Percentiles rank a stretch among this genome's conserved stretches.
These are phyloP conservation scores for Aspergillus uvarum DNA, from an alignment of 2,329 filamentous ascomycete genomes.

Conservation along the genomic window DNA sequence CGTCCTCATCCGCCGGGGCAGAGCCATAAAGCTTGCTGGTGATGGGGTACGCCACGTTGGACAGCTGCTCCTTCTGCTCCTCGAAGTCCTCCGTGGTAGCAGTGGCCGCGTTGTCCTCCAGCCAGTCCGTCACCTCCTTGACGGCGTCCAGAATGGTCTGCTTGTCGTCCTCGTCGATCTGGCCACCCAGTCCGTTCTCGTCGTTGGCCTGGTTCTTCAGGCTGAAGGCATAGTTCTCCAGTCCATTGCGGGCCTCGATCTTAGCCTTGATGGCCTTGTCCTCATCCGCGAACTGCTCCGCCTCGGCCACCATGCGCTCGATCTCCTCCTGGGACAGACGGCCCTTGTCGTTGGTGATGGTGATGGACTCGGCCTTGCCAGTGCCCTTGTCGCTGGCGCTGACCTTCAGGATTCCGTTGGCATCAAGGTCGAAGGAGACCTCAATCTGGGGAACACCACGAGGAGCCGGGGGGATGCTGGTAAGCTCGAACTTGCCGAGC, in stretches of 20 bases:
- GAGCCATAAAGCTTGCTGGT: slow-evolving; percentile 93
- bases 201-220: slow-evolving; percentile 99
- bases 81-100: slow-evolving; percentile 93
- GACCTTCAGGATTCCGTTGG: slow-evolving; percentile 97
- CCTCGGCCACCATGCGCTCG: slow-evolving; percentile 97
- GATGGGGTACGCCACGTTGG: slow-evolving; percentile 94
- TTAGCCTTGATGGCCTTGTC: slow-evolving; percentile 97
- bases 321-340: slow-evolving; percentile 96
- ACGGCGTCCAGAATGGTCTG: slow-evolving; percentile 91
- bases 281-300: slow-evolving; percentile 98
- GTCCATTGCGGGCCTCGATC: slow-evolving; percentile 92
- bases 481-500: slow-evolving; percentile 97
- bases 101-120: slow-evolving; percentile 87
- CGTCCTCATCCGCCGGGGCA: slow-evolving; percentile 65
- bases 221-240: slow-evolving; percentile 99
- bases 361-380: slow-evolving; percentile 95
- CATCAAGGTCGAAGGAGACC: slow-evolving; percentile 95
- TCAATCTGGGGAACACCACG: slow-evolving; percentile 98
- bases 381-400: slow-evolving; percentile 96
- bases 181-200: slow-evolving; percentile 92
- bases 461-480: slow-evolving; percentile 89
- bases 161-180: slow-evolving; percentile 99
- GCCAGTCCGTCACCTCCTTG: slow-evolving; percentile 96
- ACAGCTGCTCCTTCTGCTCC: slow-evolving; percentile 99
- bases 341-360: slow-evolving; percentile 99